These are phyloP conservation scores for Vishniacozyma victoriae DNA, from an alignment of 768 basidiomycete genomes.

Conservation along the genomic window DNA sequence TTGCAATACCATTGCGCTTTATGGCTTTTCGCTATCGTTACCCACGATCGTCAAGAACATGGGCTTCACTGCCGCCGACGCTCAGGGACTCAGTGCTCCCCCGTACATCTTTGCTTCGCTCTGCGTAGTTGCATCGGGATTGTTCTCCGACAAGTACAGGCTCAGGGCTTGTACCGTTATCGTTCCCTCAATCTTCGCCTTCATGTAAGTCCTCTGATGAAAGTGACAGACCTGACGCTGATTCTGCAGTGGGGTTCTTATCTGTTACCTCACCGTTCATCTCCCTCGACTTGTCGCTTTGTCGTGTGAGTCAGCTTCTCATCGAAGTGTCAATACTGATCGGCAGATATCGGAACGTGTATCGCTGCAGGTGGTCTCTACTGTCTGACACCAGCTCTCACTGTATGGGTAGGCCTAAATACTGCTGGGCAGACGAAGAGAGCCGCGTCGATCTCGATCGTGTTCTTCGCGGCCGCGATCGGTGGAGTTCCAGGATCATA, in stretches of 20 bases:
- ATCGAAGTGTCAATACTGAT: background rate
- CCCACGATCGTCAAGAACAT: constrained; percentile 33
- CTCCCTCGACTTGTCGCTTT: constrained; percentile 14
- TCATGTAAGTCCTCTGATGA: constrained; percentile 8
- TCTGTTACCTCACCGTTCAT: constrained; percentile 23
- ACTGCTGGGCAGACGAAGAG: constrained; percentile 25
- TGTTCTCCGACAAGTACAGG: constrained; percentile 12
- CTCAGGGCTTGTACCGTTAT: constrained; percentile 2
- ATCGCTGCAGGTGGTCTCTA: constrained; percentile 30
- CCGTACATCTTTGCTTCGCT: constrained; percentile 34
- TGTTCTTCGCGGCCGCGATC: constrained; percentile 12
- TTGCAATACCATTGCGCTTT: constrained; percentile 25
- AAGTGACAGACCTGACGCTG: background rate
- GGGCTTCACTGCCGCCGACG: constrained; percentile 32
- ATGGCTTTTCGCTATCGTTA: constrained; percentile 31
- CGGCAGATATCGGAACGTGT: constrained; percentile 23
- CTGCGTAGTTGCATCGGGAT: constrained; percentile 22
- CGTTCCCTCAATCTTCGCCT: constrained; percentile 6
- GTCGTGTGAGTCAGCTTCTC: constrained; percentile 8
- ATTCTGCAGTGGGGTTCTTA: constrained; percentile 20
- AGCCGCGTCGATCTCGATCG: constrained; percentile 18
- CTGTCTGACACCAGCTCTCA: constrained; percentile 24
- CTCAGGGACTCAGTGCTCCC: constrained; percentile 28
- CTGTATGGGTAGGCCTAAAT: constrained; percentile 31
- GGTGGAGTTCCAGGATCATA: constrained; percentile 29